Conservation (phyloP, 495 filamentous ascomycete species). For the Lasiosphaeriaceae sp. region DNA sequence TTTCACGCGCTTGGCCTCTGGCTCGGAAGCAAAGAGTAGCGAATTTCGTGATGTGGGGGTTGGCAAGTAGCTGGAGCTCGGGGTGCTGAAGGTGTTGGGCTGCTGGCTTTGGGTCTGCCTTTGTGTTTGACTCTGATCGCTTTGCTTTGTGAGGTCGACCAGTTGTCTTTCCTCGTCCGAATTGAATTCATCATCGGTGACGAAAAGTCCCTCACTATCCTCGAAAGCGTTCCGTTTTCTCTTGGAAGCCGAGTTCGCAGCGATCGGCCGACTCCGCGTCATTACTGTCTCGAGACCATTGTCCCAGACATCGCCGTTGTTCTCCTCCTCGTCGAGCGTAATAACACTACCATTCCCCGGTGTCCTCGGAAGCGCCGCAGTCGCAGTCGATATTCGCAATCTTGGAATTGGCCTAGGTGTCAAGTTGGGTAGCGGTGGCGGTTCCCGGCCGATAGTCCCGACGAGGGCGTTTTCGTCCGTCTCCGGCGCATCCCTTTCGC, state of each 20-base stretch:
- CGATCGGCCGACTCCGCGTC: not conserved
- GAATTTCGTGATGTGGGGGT: slow-evolving; percentile 10
- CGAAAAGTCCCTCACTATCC: slow-evolving; percentile 5
- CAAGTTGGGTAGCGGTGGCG: not conserved
- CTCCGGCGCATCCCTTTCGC: slow-evolving; percentile 43
- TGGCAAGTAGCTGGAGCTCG: not conserved
- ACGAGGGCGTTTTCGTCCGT: not conserved
- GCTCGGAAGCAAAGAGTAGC: not conserved
- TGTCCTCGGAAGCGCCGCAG: not conserved
- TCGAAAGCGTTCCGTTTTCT: slow-evolving; percentile 10
- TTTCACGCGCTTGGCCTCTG: slow-evolving; percentile 7
- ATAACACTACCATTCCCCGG: not conserved
- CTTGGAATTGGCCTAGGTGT: not conserved
- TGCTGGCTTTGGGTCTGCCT: not conserved
- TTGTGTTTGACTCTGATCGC: not conserved
- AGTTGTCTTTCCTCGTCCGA: slow-evolving; percentile 18
- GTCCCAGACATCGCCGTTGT: too few species aligned
- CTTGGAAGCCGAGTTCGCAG: not conserved
- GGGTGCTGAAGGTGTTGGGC: not conserved
- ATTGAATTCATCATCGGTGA: slow-evolving; percentile 2
- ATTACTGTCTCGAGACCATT: not conserved
- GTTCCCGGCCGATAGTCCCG: not conserved
- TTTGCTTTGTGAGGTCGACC: not conserved
- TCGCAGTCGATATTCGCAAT: not conserved
- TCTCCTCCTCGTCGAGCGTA: too few species aligned